Base-by-base conservation (phyloP, 2,329 filamentous ascomycete genomes). In the Trichoderma pleuroti region DNA sequence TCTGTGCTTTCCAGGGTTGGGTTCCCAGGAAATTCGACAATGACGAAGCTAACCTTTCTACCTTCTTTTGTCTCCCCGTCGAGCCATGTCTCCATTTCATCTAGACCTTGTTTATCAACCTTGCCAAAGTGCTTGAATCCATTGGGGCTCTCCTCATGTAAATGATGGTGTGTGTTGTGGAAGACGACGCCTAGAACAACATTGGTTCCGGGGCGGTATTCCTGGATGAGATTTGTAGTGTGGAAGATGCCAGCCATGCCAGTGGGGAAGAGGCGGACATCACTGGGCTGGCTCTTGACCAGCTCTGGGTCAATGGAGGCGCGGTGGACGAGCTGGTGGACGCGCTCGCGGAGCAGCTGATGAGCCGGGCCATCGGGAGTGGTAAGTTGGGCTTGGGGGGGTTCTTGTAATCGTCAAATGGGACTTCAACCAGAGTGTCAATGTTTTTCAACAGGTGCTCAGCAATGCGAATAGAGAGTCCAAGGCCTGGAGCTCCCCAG, bases 231-330 rank as follows among this genome's bases (percentile, higher is more conserved):
- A 52, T 79, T 78, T 42, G 84, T 83, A 2, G 81, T 72, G 28
- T 81, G 77, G 68, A 82, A 85, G 12, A 89, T 83, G 30, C 83
- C 81, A 0, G 83, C 83, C 86, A 89, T 89, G 30, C 87, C 87
- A 0, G 85, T 85, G 6, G 83, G 82, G 74, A 85, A 88, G 24
- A 89, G 78, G 63, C 82, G 87, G 1, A 89, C 82, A 72, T 89
- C 86, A 4, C 59, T 61, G 1, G 76, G 42, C 4, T 70, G 67
- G 62, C 77, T 74, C 32, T 72, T 75, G n/a, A 77, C 73, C 14
- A 76, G 74, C 12, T 73, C 59, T n/a, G 74, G 70, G 7, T 80
- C 75, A 28, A 79, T 75, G 1, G 83, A 77, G 1, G 82, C 84
- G 6, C 83, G 80, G 68, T 81, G 80, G 16, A 86, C 73, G 14